Percentiles rank a stretch among this genome's conserved stretches.
Evolutionary conservation across 1,284 basidiomycete species (phyloP).

Genomic region (Ustilago nuda): DNA sequence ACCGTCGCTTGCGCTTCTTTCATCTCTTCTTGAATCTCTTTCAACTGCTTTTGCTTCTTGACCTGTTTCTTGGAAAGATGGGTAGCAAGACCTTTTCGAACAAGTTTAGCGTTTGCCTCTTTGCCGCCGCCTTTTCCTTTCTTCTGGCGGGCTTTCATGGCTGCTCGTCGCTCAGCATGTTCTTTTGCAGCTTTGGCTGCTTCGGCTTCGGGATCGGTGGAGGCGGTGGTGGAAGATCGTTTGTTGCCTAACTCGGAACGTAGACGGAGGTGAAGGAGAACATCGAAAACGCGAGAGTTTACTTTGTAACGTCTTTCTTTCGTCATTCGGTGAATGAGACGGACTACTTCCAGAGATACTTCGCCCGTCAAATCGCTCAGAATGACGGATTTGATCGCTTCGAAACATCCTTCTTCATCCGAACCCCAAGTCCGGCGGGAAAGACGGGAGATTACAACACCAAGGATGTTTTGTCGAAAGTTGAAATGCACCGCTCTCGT

Average conservation of each 20-base stretch:
- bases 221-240: constrained; percentile 76
- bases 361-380: constrained; percentile 81
- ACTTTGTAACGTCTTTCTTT: constrained; percentile 92
- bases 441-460: constrained; percentile 83
- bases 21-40: constrained; percentile 66
- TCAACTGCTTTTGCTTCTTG: constrained; percentile 61
- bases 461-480: constrained; percentile 92
- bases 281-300: constrained; percentile 87
- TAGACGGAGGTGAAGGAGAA: constrained; percentile 86
- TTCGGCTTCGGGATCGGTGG: constrained; percentile 73
- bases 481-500: constrained; percentile 93
- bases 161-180: constrained; percentile 62
- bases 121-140: constrained; percentile 69
- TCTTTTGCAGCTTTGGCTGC: constrained; percentile 72
- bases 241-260: constrained; percentile 83
- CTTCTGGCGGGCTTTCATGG: constrained; percentile 56
- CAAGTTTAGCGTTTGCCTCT: constrained; percentile 41
- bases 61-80: constrained; percentile 66
- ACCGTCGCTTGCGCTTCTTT: constrained; percentile 86
- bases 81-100: constrained; percentile 61
- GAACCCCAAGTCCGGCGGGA: constrained; percentile 74
- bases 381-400: constrained; percentile 84
- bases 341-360: constrained; percentile 87
- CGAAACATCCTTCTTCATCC: constrained; percentile 84
- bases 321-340: constrained; percentile 93